Conservation (phyloP, 257 asterid species). For the Petunia secreta region DNA sequence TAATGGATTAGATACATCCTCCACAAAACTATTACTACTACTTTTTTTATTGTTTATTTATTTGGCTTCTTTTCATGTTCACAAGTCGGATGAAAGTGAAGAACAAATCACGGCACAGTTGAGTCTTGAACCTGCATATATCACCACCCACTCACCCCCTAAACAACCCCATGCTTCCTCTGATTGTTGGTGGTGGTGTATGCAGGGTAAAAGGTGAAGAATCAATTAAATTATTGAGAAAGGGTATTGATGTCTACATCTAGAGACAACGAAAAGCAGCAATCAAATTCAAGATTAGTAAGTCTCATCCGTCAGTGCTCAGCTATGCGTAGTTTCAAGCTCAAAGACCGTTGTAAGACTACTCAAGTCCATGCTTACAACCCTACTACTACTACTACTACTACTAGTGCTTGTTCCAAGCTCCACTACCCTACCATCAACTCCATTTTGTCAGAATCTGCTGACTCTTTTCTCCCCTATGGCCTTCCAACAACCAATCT, state of each 20-base stretch:
- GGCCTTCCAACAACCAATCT: slow-evolving; percentile 48
- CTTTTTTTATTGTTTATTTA: background rate
- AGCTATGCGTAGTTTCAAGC: slow-evolving; percentile 47
- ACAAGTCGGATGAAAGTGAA: background rate
- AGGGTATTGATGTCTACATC: slow-evolving; percentile 49
- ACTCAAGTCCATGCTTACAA: slow-evolving; percentile 59
- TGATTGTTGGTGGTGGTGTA: slow-evolving; percentile 29
- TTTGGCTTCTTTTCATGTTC: slow-evolving; percentile 6
- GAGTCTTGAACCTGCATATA: slow-evolving; percentile 28
- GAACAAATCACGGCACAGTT: slow-evolving; percentile 24
- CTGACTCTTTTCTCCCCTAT: slow-evolving; percentile 45
- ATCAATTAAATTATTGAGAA: background rate
- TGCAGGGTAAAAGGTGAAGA: slow-evolving; percentile 29
- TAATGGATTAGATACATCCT: slow-evolving; percentile 16
- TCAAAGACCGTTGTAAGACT: slow-evolving; percentile 59
- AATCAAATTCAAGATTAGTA: slow-evolving; percentile 49
- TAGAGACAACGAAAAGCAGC: slow-evolving; percentile 28
- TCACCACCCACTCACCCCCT: background rate
- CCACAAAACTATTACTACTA: background rate
- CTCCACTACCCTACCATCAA: slow-evolving; percentile 44
- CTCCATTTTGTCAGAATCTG: slow-evolving; percentile 44
- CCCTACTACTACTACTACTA: slow-evolving; percentile 34
- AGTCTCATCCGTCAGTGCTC: slow-evolving; percentile 53
- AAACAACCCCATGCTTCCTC: background rate
- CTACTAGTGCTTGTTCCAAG: slow-evolving; percentile 26